These are phyloP conservation scores for Penicillium desertorum DNA, from an alignment of 495 filamentous ascomycete genomes.

Conservation along the genomic window DNA sequence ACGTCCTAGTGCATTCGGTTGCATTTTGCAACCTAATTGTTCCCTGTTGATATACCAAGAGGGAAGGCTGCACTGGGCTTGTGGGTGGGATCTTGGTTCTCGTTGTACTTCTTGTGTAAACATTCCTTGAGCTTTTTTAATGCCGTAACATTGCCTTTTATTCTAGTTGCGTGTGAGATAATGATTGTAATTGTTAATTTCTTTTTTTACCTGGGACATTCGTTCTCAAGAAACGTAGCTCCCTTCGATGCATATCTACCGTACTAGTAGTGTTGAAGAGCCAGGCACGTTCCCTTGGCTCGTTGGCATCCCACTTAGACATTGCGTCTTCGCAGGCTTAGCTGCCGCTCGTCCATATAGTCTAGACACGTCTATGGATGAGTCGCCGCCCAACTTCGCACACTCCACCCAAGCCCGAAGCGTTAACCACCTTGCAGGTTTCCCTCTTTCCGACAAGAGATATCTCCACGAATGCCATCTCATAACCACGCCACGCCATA, in stretches of 20 bases:
- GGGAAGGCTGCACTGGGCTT: slow-evolving; percentile 5
- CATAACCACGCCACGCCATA: not conserved
- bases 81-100: slow-evolving; percentile 3
- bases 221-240: not conserved
- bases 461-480: not conserved
- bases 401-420: not conserved
- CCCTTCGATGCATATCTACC: not conserved
- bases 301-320: not conserved
- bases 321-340: not conserved
- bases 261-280: not conserved
- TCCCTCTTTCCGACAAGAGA: not conserved
- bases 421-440: not conserved
- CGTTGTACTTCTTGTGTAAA: slow-evolving; percentile 16
- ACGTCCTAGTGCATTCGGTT: slow-evolving; percentile 31
- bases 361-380: not conserved
- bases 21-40: slow-evolving; percentile 17
- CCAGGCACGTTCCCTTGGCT: not conserved
- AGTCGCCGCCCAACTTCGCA: not conserved
- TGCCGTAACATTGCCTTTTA: slow-evolving; percentile 9
- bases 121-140: slow-evolving; percentile 14
- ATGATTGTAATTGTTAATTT: slow-evolving; percentile 12
- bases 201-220: not conserved
- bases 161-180: slow-evolving; percentile 6
- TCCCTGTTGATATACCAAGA: slow-evolving; percentile 1
- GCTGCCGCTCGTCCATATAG: not conserved